Conservation (phyloP, 805 yeast genomes). For the Nakazawaea anatomiae region DNA sequence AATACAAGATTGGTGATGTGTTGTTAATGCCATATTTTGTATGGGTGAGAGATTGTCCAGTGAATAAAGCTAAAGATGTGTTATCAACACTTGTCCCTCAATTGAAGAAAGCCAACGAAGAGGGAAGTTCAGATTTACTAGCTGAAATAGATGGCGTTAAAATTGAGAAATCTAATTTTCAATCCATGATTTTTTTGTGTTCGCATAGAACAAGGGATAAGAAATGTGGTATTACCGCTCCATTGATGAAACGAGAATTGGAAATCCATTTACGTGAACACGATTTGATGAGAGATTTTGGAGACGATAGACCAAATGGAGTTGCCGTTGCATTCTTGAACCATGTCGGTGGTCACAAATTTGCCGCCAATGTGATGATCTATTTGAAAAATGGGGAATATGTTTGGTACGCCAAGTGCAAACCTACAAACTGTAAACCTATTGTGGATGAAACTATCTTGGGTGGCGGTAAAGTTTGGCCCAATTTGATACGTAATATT, state of each 20-base stretch:
- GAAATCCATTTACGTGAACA: constrained; percentile 65
- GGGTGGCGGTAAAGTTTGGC: constrained; percentile 64
- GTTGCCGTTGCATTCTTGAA: constrained; percentile 65
- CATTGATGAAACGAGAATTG: constrained; percentile 75
- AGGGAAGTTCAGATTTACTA: constrained; percentile 13
- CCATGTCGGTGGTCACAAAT: constrained; percentile 97
- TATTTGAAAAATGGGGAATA: constrained; percentile 69
- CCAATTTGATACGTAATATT: constrained; percentile 56
- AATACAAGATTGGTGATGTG: constrained; percentile 48
- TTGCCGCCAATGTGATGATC: constrained; percentile 80
- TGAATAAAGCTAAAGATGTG: constrained; percentile 36
- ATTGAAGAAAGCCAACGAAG: constrained; percentile 24
- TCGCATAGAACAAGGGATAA: constrained; percentile 91
- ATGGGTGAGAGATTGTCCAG: constrained; percentile 51
- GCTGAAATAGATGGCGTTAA: constrained; percentile 22
- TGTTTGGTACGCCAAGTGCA: constrained; percentile 84
- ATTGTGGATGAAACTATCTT: constrained; percentile 73
- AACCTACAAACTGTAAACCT: constrained; percentile 68
- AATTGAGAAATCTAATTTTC: constrained; percentile 32
- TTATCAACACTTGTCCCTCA: constrained; percentile 38
- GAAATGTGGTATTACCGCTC: constrained; percentile 92
- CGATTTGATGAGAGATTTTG: constrained; percentile 68
- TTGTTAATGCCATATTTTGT: constrained; percentile 70
- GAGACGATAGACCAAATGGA: constrained; percentile 73
- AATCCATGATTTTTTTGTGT: constrained; percentile 64